A percentile compares a stretch with the other conserved stretches of the same genome.
These are phyloP conservation scores for Boletus pseudopeckii DNA, from an alignment of 768 basidiomycete species.

Conservation along the genomic window DNA sequence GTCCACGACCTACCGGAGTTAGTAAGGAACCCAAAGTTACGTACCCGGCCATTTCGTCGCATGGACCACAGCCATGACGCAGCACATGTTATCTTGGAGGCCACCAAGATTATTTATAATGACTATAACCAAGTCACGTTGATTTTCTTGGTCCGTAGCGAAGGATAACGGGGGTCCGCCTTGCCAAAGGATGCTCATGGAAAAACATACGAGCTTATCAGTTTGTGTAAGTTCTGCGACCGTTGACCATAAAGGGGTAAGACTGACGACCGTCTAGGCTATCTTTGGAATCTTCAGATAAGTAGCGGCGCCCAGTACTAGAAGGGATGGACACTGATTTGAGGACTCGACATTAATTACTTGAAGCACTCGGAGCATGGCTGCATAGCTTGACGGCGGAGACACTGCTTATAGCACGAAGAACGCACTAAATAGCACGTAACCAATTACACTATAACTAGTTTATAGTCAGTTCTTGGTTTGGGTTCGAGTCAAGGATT, in stretches of 20 bases:
- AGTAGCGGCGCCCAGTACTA: no score
- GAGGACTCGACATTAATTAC: not conserved
- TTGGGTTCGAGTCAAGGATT: constrained; percentile 4
- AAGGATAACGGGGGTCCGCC: not conserved
- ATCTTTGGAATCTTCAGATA: constrained; percentile 3
- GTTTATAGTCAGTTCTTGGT: not conserved
- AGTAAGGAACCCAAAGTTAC: constrained; percentile 14
- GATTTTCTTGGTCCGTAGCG: not conserved
- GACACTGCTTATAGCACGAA: no score
- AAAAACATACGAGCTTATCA: not conserved
- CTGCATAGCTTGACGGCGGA: no score
- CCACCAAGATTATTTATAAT: not conserved
- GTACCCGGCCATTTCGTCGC: constrained; percentile 14
- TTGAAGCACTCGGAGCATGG: no score
- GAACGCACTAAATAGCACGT: not conserved
- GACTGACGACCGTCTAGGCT: not conserved
- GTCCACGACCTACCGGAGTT: constrained; percentile 12
- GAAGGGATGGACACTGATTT: no score
- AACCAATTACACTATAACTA: not conserved
- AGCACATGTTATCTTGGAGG: not conserved
- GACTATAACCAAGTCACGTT: not conserved
- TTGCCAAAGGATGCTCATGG: no score
- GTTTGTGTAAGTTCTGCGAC: not conserved
- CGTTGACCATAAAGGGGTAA: constrained; percentile 1
- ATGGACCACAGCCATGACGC: constrained; percentile 5